Conservation (phyloP, 2,329 filamentous ascomycete species). For the Phialophora tarda region DNA sequence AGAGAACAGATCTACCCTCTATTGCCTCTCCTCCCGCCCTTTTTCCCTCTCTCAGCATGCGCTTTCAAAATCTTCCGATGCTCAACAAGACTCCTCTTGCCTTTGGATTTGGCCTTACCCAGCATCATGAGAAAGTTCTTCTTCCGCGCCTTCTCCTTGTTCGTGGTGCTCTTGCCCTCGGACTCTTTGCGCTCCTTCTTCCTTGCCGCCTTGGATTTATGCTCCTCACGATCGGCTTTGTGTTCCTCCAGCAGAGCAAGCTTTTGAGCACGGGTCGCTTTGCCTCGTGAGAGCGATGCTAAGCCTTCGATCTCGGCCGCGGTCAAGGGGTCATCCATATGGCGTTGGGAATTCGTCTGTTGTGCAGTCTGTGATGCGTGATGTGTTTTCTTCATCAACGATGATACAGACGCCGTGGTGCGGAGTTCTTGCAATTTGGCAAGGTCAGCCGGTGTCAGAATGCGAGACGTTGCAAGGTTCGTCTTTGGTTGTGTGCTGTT, state of each 20-base stretch:
- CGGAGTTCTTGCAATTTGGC: slow-evolving; percentile 90
- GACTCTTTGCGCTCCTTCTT: slow-evolving; percentile 84
- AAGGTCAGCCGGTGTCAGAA: slow-evolving; percentile 95
- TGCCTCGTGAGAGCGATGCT: slow-evolving; percentile 71
- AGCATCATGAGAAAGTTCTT: slow-evolving; percentile 99
- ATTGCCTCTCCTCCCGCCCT: slow-evolving; percentile 50
- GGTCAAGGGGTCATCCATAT: slow-evolving; percentile 86
- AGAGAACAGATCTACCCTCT: slow-evolving; percentile 2
- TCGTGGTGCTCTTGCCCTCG: slow-evolving; percentile 94
- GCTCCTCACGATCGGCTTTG: slow-evolving; percentile 75
- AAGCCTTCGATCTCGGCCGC: slow-evolving; percentile 91
- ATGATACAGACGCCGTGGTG: slow-evolving; percentile 72
- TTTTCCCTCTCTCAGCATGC: slow-evolving; percentile 79
- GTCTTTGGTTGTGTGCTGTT: slow-evolving; percentile 49
- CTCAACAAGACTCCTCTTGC: slow-evolving; percentile 90
- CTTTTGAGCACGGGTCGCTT: slow-evolving; percentile 87
- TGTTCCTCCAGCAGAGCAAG: slow-evolving; percentile 82
- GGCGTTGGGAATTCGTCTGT: slow-evolving; percentile 61
- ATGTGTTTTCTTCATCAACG: slow-evolving; percentile 53
- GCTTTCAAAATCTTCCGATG: slow-evolving; percentile 79
- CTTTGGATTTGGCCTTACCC: slow-evolving; percentile 92
- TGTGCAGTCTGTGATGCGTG: slow-evolving; percentile 53
- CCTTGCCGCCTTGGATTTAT: slow-evolving; percentile 84
- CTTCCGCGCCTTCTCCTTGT: slow-evolving; percentile 92
- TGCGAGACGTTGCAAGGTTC: slow-evolving; percentile 86